Conservation (phyloP, 306 rosid species). For the Cajanus cajan region DNA sequence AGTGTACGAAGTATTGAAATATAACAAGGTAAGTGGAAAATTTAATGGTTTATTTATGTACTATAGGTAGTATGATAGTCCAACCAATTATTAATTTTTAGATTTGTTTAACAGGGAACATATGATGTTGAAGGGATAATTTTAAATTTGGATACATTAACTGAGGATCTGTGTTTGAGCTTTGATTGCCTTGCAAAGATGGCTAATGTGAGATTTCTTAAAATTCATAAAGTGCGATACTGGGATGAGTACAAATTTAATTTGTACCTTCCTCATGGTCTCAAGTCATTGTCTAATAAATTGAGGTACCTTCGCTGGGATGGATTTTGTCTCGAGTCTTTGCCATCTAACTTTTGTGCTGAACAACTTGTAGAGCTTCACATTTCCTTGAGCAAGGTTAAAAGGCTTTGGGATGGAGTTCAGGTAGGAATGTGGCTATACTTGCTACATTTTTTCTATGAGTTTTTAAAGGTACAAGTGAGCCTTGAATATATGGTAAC, state of each 20-base stretch:
- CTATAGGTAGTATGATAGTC: neutral
- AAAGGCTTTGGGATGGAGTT: no score
- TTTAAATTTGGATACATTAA: neutral
- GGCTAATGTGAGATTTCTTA: neutral
- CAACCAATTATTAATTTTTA: neutral
- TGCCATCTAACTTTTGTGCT: neutral
- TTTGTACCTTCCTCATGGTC: neutral
- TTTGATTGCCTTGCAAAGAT: neutral
- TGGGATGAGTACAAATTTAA: neutral
- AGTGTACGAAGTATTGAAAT: neutral
- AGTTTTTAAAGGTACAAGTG: no score
- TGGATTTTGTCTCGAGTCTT: neutral
- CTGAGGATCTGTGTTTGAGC: neutral
- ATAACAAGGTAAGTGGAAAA: neutral
- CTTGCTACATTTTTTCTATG: no score
- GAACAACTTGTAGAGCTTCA: neutral
- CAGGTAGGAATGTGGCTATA: no score
- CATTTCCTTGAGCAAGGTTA: no score
- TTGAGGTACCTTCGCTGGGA: neutral
- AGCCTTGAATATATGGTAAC: no score
- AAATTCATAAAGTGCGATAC: neutral
- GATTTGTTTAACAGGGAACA: neutral
- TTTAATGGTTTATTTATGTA: neutral
- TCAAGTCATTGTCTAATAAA: neutral
- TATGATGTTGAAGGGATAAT: neutral